phyloP scores from a whole-genome alignment of 352 stramenopile species.

The Elongisporangium anandrum region DNA sequence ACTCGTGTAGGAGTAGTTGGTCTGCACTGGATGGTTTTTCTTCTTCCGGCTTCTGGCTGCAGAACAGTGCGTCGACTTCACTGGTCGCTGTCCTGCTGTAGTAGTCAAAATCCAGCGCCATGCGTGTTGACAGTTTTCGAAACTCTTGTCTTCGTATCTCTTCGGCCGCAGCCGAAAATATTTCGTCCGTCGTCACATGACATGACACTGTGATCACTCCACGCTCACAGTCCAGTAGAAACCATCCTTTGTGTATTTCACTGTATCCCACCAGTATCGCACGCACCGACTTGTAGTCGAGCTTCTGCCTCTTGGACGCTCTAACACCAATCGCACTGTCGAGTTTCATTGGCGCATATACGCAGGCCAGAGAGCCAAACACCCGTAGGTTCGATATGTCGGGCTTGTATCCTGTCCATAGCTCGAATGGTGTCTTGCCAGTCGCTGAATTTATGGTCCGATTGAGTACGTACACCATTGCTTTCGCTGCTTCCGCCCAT shows the following conservation, averaged over 20 bases:
- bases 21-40: not conserved
- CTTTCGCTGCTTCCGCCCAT: not conserved
- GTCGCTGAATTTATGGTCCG: conserved; percentile 3
- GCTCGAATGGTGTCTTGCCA: not conserved
- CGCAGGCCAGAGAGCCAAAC: conserved; percentile 12
- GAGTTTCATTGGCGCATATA: conserved; percentile 2
- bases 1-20: no score
- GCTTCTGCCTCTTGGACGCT: not conserved
- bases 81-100: not conserved
- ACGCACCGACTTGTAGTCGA: conserved; percentile 6
- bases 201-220: not conserved
- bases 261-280: conserved; percentile 5
- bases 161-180: not conserved
- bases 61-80: conserved; percentile 1
- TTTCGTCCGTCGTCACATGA: conserved; percentile 2
- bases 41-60: conserved; percentile 2
- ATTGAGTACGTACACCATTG: conserved; percentile 4
- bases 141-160: not conserved
- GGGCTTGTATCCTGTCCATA: conserved; percentile 1
- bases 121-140: not conserved
- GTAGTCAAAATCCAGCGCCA: not conserved
- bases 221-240: not conserved
- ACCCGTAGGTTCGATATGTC: conserved; percentile 1
- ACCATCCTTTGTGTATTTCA: not conserved
- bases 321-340: not conserved